Evolutionary conservation across 2,329 filamentous ascomycete species (phyloP), one percentile per base, ranked within the genome.

Genomic region (Calonectria fujianensis): DNA sequence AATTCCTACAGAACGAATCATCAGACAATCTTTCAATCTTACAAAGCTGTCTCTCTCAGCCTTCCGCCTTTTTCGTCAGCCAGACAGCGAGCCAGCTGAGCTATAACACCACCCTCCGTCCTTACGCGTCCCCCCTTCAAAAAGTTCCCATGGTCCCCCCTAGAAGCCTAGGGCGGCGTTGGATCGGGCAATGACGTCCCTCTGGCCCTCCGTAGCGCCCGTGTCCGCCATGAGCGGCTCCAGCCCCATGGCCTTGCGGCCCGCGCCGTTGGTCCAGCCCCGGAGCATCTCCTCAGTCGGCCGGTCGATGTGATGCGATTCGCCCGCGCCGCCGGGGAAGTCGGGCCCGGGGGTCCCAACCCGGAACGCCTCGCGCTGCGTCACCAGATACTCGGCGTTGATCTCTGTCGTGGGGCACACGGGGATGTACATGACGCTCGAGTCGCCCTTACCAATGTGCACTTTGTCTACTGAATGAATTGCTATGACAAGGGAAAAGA

Each of bases 341-440:
- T 95, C 94, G 37, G 92, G 93, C 0, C 89, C 91, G 0, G 93
- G 93, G 0, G 89, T 91, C 6, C 95, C 96, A 0, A 87, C 82
- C 3, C 93, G 84, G 78, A 97, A 97, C 0, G 91, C 90, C n/a
- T 91, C 88, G 27, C 94, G 90, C 85, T 98, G 95, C 20, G 91
- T 89, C 1, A 85, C 88, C 1, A 96, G 87, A 82, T 96, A 97
- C 29, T 90, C 85, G 0, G 94, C 92, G 80, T 97, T 98, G 50
- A 88, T 86, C 69, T 93, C 91, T 0, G 95, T 98, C 37, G 95
- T 89, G 0, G 96, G 96, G 70, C 94, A 97, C 0, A 95, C 93
- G 0, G 96, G 96, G 70, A 98, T 98, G 81, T 98, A 98, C 74
- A 98, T 82, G 0, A 98, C 96, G 79, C 93, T 96, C 0, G 94